Percentiles rank a stretch among this genome's conserved stretches.
Evolutionary conservation across 352 stramenopile species (phyloP).

Genomic region (Pythium plurisporium): DNA sequence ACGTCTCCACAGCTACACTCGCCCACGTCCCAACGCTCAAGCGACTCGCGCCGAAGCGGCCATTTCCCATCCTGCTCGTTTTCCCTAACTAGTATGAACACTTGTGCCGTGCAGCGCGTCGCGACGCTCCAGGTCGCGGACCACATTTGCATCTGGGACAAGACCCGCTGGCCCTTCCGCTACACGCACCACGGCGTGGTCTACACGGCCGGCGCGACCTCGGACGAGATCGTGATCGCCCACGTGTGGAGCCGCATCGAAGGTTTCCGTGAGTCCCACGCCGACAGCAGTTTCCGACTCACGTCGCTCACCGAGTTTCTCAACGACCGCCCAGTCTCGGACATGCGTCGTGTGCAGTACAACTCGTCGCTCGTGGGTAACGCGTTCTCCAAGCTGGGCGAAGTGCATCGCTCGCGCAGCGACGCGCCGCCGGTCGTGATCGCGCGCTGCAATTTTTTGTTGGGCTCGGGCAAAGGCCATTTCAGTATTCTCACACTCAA

Average conservation of each 20-base stretch:
- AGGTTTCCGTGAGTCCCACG: slow-evolving; percentile 50
- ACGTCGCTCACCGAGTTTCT: slow-evolving; percentile 71
- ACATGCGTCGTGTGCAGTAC: slow-evolving; percentile 76
- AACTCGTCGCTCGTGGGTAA: slow-evolving; percentile 64
- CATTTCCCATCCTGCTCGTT: no score
- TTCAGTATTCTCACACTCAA: slow-evolving; percentile 70
- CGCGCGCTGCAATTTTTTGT: slow-evolving; percentile 58
- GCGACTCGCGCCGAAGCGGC: no score
- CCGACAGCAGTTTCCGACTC: slow-evolving; percentile 61
- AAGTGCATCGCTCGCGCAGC: slow-evolving; percentile 53
- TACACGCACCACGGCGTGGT: slow-evolving; percentile 81
- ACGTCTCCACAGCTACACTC: no score
- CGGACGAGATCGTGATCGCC: slow-evolving; percentile 52
- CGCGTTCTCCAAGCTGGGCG: slow-evolving; percentile 48
- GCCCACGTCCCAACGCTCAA: no score
- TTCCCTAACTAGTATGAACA: slow-evolving; percentile 69
- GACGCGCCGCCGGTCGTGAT: slow-evolving; percentile 70
- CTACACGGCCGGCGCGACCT: slow-evolving; percentile 31
- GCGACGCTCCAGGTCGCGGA: slow-evolving; percentile 49
- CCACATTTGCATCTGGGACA: slow-evolving; percentile 82
- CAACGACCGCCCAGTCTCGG: slow-evolving; percentile 41
- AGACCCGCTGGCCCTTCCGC: slow-evolving; percentile 63
- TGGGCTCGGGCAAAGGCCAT: slow-evolving; percentile 61
- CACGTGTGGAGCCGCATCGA: slow-evolving; percentile 69
- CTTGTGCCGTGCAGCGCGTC: slow-evolving; percentile 53